Conservation (phyloP, 441 rosid genomes). For the Adansonia grandidieri region DNA sequence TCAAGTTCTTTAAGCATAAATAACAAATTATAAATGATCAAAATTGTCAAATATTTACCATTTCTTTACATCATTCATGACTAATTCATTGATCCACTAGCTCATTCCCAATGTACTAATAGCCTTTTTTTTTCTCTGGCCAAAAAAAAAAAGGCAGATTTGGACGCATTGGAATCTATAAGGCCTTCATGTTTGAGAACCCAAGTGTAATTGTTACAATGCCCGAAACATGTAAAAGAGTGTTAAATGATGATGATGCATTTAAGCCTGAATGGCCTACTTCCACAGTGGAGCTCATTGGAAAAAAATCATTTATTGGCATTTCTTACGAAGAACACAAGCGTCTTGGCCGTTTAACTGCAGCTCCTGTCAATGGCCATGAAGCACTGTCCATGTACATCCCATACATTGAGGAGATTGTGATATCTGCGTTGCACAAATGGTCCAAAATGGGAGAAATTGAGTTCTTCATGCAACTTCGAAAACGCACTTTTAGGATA, state of each 20-base stretch:
- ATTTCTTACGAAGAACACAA: constrained; percentile 80
- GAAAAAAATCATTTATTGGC: constrained; percentile 73
- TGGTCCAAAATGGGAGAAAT: constrained; percentile 73
- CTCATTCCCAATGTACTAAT: neutral
- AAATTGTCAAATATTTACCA: neutral
- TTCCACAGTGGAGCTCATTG: constrained; percentile 66
- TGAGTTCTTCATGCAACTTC: constrained; percentile 64
- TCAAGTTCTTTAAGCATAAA: too few species aligned
- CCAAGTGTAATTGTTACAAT: constrained; percentile 79
- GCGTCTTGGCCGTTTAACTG: constrained; percentile 73
- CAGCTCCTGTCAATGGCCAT: constrained; percentile 79
- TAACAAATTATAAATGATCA: too few species aligned
- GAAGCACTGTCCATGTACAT: constrained; percentile 74
- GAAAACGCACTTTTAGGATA: constrained; percentile 80
- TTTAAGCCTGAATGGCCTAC: constrained; percentile 86
- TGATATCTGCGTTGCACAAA: constrained; percentile 51
- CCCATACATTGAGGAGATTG: constrained; percentile 65
- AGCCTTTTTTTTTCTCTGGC: neutral
- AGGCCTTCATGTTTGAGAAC: constrained; percentile 79
- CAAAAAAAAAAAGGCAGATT: constrained; percentile 43
- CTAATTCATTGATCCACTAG: neutral
- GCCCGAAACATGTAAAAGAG: constrained; percentile 68
- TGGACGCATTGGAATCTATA: constrained; percentile 69
- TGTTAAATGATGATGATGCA: constrained; percentile 65
- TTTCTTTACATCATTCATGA: neutral